Base-by-base conservation (phyloP, 805 yeast species). In the Pichia cephalocereana region DNA sequence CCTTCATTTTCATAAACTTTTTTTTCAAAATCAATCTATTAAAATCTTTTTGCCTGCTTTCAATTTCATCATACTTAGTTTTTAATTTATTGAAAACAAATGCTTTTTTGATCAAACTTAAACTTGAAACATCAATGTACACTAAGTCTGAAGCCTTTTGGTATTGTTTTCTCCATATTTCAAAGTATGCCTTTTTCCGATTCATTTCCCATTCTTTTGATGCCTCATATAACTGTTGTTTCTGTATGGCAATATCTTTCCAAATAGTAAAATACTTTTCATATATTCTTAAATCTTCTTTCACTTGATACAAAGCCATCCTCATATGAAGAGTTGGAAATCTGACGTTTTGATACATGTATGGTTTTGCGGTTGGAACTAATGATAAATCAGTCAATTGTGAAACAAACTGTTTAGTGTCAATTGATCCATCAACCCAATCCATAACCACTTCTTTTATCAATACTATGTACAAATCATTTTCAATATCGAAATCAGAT, bases 261-360 rank as follows among this genome's bases (percentile, higher is more conserved):
- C 62, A 57, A 6, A 44, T 14, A 28, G 52, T 44, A 17, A 59
- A 44, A 41, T 52, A 56, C 26, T 52, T 52, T 41, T 56, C 54
- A 41, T 55, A 54, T 18, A 59, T 27, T n/a, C 59, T 51, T 9
- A 53, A 48, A 8, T 42, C 51, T 17, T 47, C 52, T 39, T 56
- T 58, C 8, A 53, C 52, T 18, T 39, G n/a, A 23, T 54, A 52
- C 23, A 62, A 34, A 8, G 66, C 63, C 49, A 52, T 55, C 19
- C 66, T 51, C 64, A 62, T 61, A 28, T 54, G 54, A 4, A 56
- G 48, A 2, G 60, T 54, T 0, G 67, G 66, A 2, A 57, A 41
- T 2, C 38, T 19, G 2, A 42, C 40, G 3, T 56, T 58, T 12
- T 51, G 51, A 27, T 47, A 54, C 0, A 39, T 8, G 32, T 56